Percentiles rank a stretch among this genome's conserved stretches.
phyloP scores from a whole-genome alignment of 352 stramenopile species.

The Thalassiosira livingstoniorum region DNA sequence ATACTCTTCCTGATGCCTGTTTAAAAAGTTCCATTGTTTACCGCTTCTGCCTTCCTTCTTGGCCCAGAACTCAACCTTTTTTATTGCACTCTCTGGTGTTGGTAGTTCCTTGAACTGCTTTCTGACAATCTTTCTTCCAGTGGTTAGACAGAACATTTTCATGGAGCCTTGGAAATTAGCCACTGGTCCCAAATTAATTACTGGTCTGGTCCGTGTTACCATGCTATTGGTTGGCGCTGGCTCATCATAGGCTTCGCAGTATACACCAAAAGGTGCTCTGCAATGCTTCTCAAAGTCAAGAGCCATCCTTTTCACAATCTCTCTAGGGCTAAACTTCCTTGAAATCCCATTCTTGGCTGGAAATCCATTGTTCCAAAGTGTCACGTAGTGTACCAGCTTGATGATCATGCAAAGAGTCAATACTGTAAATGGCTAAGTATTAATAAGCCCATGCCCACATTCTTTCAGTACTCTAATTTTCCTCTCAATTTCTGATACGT shows the following conservation, averaged over 20 bases:
- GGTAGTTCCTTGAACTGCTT: background rate
- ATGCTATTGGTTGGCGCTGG: conserved; percentile 43
- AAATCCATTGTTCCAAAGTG: conserved; percentile 65
- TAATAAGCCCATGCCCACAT: conserved; percentile 18
- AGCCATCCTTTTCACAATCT: conserved; percentile 22
- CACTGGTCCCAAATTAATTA: conserved; percentile 38
- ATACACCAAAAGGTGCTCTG: conserved; percentile 47
- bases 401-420: conserved; percentile 39
- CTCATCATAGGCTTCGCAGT: conserved; percentile 60
- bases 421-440: conserved; percentile 42
- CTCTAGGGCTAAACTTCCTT: conserved; percentile 23
- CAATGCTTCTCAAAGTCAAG: conserved; percentile 52
- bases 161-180: conserved; percentile 11
- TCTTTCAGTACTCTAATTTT: conserved; percentile 59
- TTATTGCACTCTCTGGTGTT: background rate
- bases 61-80: background rate
- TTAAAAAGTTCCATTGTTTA: background rate
- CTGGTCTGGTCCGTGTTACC: conserved; percentile 28
- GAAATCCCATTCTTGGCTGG: conserved; percentile 33
- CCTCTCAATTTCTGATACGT: conserved; percentile 60
- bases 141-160: conserved; percentile 9
- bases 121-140: background rate
- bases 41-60: background rate
- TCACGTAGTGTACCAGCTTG: conserved; percentile 30
- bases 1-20: background rate